These are phyloP conservation scores for Pseudodiploospora longispora DNA, from an alignment of 2,329 filamentous ascomycete genomes.

Conservation along the genomic window DNA sequence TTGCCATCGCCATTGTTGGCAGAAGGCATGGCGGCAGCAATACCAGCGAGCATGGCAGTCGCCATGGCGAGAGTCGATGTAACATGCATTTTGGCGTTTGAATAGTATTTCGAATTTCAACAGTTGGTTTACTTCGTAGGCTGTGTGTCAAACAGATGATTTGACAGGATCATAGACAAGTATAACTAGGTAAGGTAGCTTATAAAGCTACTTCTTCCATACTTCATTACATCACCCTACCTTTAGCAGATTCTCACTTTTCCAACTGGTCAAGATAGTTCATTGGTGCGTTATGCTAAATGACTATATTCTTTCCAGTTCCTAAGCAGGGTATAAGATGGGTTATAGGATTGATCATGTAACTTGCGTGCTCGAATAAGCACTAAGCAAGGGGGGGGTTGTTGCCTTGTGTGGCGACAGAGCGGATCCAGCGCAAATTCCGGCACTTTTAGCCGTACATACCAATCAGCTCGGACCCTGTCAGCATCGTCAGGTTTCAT, in stretches of 20 bases:
- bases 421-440: too few relatives aligned
- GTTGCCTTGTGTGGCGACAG: too few relatives aligned
- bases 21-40: background rate
- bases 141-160: background rate
- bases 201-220: background rate
- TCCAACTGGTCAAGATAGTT: background rate
- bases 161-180: background rate
- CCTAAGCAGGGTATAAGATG: too few relatives aligned
- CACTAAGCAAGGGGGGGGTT: too few relatives aligned
- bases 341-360: too few relatives aligned
- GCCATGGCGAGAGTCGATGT: background rate
- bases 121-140: background rate
- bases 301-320: too few relatives aligned
- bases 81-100: background rate
- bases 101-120: background rate
- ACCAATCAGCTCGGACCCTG: too few relatives aligned
- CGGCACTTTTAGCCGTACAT: too few relatives aligned
- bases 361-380: too few relatives aligned
- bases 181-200: background rate
- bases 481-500: too few relatives aligned
- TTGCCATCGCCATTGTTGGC: background rate
- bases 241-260: background rate
- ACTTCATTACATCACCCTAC: background rate
- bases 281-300: too few relatives aligned
- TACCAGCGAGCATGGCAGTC: background rate